Evolutionary conservation across 192 early-diverging fungal genomes (phyloP).

Genomic region (Gamsiella multidivaricata): DNA sequence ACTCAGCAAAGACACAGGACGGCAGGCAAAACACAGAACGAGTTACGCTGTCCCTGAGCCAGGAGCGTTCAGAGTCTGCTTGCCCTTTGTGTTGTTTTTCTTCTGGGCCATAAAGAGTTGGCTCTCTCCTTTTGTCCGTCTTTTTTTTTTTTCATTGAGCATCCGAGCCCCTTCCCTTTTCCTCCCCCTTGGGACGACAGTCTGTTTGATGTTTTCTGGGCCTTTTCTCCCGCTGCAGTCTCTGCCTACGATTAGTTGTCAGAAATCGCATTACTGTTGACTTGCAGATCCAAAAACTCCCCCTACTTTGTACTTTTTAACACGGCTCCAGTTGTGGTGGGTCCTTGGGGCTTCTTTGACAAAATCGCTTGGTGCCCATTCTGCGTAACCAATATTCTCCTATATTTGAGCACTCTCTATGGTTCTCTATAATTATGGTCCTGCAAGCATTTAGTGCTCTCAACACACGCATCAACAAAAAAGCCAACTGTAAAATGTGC

Average conservation of each 20-base stretch:
- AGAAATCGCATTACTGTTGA: neutral
- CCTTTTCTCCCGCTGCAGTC: neutral
- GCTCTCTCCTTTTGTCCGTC: conserved; percentile 29
- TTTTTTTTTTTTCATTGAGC: conserved; percentile 12
- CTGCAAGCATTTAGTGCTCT: conserved; percentile 15
- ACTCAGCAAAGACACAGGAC: neutral
- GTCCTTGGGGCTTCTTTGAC: neutral
- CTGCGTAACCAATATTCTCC: neutral
- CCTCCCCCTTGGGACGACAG: conserved; percentile 1
- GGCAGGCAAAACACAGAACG: neutral
- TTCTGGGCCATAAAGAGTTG: conserved; percentile 13
- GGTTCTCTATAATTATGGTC: conserved; percentile 26
- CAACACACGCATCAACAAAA: conserved; percentile 9
- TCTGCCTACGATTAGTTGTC: neutral
- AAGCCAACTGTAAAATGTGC: neutral
- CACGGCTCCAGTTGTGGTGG: neutral
- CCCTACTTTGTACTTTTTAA: neutral
- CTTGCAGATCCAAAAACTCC: neutral
- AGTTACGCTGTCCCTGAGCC: neutral
- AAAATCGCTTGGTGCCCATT: neutral
- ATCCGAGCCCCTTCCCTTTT: conserved; percentile 24
- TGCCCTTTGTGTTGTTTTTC: neutral
- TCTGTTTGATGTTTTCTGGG: neutral
- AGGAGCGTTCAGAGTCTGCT: neutral
- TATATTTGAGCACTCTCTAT: conserved; percentile 5